Evolutionary conservation across 2,329 filamentous ascomycete species (phyloP).

Genomic region (Aspergillus japonicus): DNA sequence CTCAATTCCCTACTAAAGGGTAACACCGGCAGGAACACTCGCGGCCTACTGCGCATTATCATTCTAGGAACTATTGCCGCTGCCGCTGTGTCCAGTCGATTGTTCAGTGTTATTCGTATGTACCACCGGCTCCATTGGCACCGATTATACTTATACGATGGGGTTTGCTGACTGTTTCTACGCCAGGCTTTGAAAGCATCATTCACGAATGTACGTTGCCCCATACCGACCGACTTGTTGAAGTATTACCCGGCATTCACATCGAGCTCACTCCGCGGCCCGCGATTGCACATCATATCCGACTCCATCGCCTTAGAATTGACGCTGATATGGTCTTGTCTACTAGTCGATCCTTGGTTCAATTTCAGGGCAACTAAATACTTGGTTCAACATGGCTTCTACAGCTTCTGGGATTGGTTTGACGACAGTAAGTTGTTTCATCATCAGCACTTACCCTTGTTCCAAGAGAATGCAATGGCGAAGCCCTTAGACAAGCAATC

Average conservation of each 20-base stretch:
- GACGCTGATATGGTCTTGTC: slow-evolving; percentile 15
- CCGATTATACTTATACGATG: slow-evolving; percentile 7
- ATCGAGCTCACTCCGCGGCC: neutral
- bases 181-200: slow-evolving; percentile 89
- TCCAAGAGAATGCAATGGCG: neutral
- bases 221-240: slow-evolving; percentile 7
- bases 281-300: neutral
- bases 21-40: slow-evolving; percentile 75
- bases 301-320: slow-evolving; percentile 14
- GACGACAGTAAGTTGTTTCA: slow-evolving; percentile 72
- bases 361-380: slow-evolving; percentile 99
- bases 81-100: slow-evolving; percentile 84
- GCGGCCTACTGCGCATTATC: slow-evolving; percentile 80
- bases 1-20: slow-evolving; percentile 68
- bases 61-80: slow-evolving; percentile 90
- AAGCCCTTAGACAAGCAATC: neutral
- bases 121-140: slow-evolving; percentile 22
- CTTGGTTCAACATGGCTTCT: slow-evolving; percentile 93
- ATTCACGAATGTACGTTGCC: slow-evolving; percentile 89
- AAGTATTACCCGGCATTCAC: slow-evolving; percentile 11
- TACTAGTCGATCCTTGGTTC: slow-evolving; percentile 95
- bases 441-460: neutral
- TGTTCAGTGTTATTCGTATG: slow-evolving; percentile 98
- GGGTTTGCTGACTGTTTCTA: slow-evolving; percentile 12
- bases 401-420: slow-evolving; percentile 99